Base-by-base conservation (phyloP, 176 grass and related monocot species). In the Aegilops bicornis region DNA sequence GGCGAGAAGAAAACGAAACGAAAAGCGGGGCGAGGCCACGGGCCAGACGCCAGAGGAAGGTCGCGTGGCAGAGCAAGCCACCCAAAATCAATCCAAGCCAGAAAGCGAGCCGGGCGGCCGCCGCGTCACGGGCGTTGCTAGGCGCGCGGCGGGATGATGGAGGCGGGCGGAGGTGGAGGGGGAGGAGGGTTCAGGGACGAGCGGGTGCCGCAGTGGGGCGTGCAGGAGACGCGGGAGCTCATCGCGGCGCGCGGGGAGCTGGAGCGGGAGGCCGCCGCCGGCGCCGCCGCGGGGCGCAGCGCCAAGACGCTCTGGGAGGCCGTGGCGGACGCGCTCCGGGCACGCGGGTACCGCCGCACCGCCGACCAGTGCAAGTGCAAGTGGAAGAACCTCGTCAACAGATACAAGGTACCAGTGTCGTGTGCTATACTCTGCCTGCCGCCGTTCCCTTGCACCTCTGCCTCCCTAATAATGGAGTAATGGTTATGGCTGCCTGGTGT, bases 311-410 rank as follows among this genome's bases (percentile, higher is more conserved):
- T 96, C 29, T 99, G 94, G 97, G 92, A 99, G 67, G 90, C 83
- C 50, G 87, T 99, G 73, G 87, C 97, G 0, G 42, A 79, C 15
- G 23, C 80, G 47, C 89, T 99, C 79, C 85, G 89, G 66, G 83
- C 85, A 67, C 79, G 82, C 33, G 94, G 97, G 6, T 96, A 92
- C 83, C 87, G 83, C 29, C 88, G 97, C 59, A 94, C 92, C 45
- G 79, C 94, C 43, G 94, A 99, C 30, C 97, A 98, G 90, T 98
- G 96, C 88, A 95, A 95, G 91, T 98, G 93, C 96, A 98, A 98
- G 76, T 98, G 96, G 96, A 98, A 98, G 88, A 95, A 98, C 84
- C 96, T 98, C 76, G 84, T 94, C 75, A 98, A 95, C 80, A 74
- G 91, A 7, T 98, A 95, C 84, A 98, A 98, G 96, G 96, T 95